Evolutionary conservation across 495 filamentous ascomycete species (phyloP).

Genomic region (Parathielavia appendiculata): DNA sequence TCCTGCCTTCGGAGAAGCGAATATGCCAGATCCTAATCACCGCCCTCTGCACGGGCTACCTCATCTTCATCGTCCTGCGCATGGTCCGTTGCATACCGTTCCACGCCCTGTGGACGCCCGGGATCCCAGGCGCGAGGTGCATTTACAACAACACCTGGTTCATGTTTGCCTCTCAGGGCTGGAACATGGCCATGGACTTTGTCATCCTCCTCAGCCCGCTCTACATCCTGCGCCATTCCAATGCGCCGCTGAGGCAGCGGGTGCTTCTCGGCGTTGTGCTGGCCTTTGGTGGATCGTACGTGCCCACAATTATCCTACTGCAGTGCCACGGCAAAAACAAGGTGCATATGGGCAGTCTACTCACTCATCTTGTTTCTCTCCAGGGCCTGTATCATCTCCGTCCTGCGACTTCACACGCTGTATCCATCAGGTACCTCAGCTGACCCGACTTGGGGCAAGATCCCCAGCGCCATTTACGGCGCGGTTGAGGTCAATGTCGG

Average conservation of each 20-base stretch:
- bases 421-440: background rate
- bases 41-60: background rate
- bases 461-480: background rate
- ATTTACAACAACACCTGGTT: conserved; percentile 1
- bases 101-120: background rate
- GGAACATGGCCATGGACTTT: background rate
- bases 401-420: background rate
- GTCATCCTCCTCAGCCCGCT: background rate
- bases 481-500: background rate
- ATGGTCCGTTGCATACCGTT: background rate
- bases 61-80: background rate
- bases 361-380: background rate
- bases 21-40: background rate
- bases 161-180: background rate
- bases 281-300: background rate
- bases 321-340: too few species aligned
- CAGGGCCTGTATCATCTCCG: background rate
- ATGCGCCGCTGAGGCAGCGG: background rate
- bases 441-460: background rate
- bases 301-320: background rate
- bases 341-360: background rate
- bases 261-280: background rate
- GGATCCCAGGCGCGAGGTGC: background rate
- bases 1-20: background rate
- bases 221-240: background rate